Evolutionary conservation across 768 basidiomycete genomes (phyloP), one percentile per base, ranked within the genome.

Genomic region (Phaeotremella fagi): DNA sequence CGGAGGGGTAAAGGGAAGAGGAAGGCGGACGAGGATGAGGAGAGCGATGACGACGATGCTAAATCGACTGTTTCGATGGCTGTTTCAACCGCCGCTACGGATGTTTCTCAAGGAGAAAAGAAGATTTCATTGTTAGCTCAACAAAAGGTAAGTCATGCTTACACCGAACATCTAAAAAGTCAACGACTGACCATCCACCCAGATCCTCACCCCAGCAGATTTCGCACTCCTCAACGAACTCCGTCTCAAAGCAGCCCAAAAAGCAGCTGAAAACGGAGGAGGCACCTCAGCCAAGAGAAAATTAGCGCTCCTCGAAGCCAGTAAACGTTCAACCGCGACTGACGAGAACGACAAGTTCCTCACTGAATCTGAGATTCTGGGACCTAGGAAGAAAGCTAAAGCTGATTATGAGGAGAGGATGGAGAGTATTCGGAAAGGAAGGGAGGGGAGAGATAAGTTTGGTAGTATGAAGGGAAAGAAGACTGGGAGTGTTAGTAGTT

Each of bases 121-220:
- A 72, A 74, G 54, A 41, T 74, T 27, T 70, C 71, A 15, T 50
- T 74, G 5, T 45, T 74, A 20, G 72, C 72, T 48, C 71, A 72
- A 50, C 71, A 72, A 35, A 74, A 74, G 67, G 70, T 67, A 27
- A 50, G 61, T 60, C 16, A 16, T 18, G 18, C 16, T 14, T 31
- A n/a, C 7, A 36, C 33, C 33, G 33, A 35, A 35, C 9, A 9
- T n/a, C 44, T 49, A 2, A 36, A n/a, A 22, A 12, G 36, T n/a
- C n/a, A n/a, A n/a, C n/a, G n/a, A n/a, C 49, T 63, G 46, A 63
- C 38, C 5, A 35, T 16, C 29, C 16, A 24, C 20, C 0, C 61
- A 95, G 90, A 98, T 99, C 65, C 82, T 98, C 37, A 98, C 95
- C 0, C 95, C 95, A 0, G 91, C 91, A 26, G 95, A 99, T 74